phyloP scores from a whole-genome alignment of 805 yeast genomes.

The Saccharomycopsis microspora region DNA sequence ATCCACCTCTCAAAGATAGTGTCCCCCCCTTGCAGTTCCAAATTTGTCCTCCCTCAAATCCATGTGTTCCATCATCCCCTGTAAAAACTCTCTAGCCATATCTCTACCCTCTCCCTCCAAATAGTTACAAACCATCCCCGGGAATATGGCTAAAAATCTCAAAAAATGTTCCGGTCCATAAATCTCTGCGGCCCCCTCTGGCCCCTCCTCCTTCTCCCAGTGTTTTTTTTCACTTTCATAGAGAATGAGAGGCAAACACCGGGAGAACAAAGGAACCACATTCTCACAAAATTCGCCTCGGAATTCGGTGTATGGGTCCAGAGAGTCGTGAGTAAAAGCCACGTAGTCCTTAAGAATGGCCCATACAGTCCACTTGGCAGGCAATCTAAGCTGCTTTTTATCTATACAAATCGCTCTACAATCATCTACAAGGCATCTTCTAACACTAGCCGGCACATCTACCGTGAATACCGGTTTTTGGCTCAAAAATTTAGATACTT shows the following conservation, averaged over 20 bases:
- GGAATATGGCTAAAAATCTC: slow-evolving; percentile 65
- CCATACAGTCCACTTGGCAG: slow-evolving; percentile 27
- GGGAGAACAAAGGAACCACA: too few species aligned
- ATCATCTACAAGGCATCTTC: slow-evolving; percentile 70
- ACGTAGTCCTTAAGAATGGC: too few species aligned
- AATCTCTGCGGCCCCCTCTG: slow-evolving; percentile 21
- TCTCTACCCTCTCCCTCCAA: slow-evolving; percentile 2
- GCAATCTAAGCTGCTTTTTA: slow-evolving; percentile 54
- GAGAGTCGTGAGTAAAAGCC: too few species aligned
- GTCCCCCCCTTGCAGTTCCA: too few species aligned
- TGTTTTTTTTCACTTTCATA: slow-evolving; percentile 40
- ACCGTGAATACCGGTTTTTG: slow-evolving; percentile 33
- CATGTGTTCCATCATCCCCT: slow-evolving; percentile 1
- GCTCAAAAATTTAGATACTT: too few species aligned
- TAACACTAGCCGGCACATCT: slow-evolving; percentile 53
- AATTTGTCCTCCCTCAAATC: not conserved
- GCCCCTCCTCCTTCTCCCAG: slow-evolving; percentile 17
- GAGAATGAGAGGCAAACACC: too few species aligned
- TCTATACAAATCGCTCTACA: slow-evolving; percentile 87
- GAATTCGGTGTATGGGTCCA: too few species aligned
- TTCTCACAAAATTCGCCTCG: too few species aligned
- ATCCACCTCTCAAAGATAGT: too few species aligned
- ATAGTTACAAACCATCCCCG: slow-evolving; percentile 22
- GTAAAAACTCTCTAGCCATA: slow-evolving; percentile 3
- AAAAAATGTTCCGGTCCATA: slow-evolving; percentile 81